These are phyloP conservation scores for Cytospora chrysosperma DNA, from an alignment of 2,329 filamentous ascomycete genomes.

Conservation along the genomic window DNA sequence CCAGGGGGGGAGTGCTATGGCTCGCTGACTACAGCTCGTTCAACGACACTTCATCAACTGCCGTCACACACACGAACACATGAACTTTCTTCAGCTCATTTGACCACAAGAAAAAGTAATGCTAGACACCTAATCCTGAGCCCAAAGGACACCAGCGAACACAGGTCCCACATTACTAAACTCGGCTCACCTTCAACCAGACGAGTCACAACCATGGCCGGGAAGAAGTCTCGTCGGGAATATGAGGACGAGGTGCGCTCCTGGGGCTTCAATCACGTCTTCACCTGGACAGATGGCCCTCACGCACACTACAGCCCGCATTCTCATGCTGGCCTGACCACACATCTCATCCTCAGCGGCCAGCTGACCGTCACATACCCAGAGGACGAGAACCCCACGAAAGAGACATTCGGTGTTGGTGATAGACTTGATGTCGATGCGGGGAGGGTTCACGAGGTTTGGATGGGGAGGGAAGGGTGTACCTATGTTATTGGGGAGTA, in stretches of 20 bases:
- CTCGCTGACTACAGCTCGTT: not conserved
- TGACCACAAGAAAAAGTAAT: not conserved
- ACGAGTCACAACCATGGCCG: conserved; percentile 9
- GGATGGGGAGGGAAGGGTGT: conserved; percentile 65
- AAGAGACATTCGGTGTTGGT: conserved; percentile 59
- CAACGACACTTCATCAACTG: not conserved
- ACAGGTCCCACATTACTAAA: not conserved
- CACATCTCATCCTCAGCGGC: conserved; percentile 66
- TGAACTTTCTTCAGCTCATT: not conserved
- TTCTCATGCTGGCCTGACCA: conserved; percentile 62
- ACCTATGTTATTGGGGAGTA: conserved; percentile 66
- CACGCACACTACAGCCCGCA: conserved; percentile 69
- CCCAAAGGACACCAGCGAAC: not conserved
- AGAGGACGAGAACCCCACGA: conserved; percentile 52
- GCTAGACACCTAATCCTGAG: not conserved
- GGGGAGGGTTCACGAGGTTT: conserved; percentile 64
- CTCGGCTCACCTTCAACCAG: not conserved
- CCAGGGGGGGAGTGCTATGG: no score
- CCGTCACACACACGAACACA: not conserved
- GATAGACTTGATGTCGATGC: conserved; percentile 66
- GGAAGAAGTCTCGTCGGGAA: conserved; percentile 42
- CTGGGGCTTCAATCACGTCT: conserved; percentile 69
- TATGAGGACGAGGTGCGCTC: conserved; percentile 62
- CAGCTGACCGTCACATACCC: conserved; percentile 67
- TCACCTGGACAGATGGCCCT: conserved; percentile 69